These are phyloP conservation scores for Moniliophthora roreri DNA, from an alignment of 1,284 basidiomycete genomes.

Conservation along the genomic window DNA sequence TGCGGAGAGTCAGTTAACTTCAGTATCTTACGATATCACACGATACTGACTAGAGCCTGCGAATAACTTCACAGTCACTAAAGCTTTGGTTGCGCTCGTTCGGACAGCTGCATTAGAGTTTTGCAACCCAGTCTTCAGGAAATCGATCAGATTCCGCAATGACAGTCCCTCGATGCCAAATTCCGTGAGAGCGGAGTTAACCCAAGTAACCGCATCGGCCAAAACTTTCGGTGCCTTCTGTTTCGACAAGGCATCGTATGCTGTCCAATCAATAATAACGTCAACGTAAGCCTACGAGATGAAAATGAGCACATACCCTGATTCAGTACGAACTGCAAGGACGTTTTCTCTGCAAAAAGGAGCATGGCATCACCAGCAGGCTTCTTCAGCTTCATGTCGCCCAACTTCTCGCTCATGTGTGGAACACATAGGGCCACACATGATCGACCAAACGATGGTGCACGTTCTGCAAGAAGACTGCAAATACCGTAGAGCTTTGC, in stretches of 20 bases:
- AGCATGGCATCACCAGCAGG: constrained; percentile 89
- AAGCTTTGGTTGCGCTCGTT: constrained; percentile 91
- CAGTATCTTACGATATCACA: neutral
- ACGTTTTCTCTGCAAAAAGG: constrained; percentile 89
- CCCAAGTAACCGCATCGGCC: constrained; percentile 90
- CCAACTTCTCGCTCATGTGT: constrained; percentile 93
- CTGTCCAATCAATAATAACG: constrained; percentile 39
- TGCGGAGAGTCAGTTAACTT: constrained; percentile 1
- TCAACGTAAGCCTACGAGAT: neutral
- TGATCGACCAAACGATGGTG: constrained; percentile 83
- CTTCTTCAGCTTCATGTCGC: constrained; percentile 96
- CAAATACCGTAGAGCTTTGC: constrained; percentile 84
- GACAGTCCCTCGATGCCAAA: constrained; percentile 92
- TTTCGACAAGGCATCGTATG: constrained; percentile 88
- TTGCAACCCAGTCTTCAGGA: constrained; percentile 84
- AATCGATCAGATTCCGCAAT: constrained; percentile 85
- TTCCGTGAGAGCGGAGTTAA: constrained; percentile 86
- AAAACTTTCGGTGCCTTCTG: constrained; percentile 98
- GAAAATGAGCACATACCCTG: constrained; percentile 62
- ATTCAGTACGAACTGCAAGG: constrained; percentile 90
- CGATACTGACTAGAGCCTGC: constrained; percentile 78
- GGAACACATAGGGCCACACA: constrained; percentile 82
- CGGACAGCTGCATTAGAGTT: constrained; percentile 95
- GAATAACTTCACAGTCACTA: constrained; percentile 92
- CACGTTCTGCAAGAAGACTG: constrained; percentile 71